phyloP scores from a whole-genome alignment of 2,329 filamentous ascomycete genomes.

The Penicillium sp. region DNA sequence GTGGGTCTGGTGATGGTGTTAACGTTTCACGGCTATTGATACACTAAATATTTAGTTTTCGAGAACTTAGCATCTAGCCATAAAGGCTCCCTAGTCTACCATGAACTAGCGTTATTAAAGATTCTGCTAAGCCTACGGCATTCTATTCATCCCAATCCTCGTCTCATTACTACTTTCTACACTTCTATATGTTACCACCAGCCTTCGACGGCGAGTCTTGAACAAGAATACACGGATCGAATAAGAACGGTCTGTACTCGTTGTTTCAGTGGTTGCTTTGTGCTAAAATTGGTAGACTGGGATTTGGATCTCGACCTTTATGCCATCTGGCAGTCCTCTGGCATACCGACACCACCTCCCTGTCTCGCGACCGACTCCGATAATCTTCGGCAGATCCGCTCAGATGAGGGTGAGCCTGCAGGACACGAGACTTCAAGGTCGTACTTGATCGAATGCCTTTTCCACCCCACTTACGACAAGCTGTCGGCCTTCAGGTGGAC shows the following conservation, averaged over 20 bases:
- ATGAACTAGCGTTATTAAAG: neutral
- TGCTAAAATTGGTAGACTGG: neutral
- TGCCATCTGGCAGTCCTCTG: slow-evolving; percentile 2
- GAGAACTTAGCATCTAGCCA: neutral
- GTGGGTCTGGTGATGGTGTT: neutral
- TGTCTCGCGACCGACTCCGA: neutral
- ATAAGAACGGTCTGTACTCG: neutral
- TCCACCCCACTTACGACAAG: no score
- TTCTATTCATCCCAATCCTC: neutral
- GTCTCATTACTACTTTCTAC: neutral
- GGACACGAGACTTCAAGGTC: neutral
- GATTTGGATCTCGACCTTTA: neutral
- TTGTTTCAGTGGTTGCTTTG: neutral
- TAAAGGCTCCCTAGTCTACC: neutral
- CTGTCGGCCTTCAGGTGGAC: no score
- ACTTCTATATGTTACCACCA: neutral
- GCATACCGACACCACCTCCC: slow-evolving; percentile 2
- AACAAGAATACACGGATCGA: neutral
- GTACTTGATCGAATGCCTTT: neutral
- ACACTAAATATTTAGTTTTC: neutral
- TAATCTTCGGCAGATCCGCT: neutral
- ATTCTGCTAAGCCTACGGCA: neutral
- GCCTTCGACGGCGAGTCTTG: neutral
- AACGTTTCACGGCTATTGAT: neutral
- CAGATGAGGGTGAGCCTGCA: neutral